These are phyloP conservation scores for Barbarea vulgaris DNA, from an alignment of 345 rosid genomes.

Conservation along the genomic window DNA sequence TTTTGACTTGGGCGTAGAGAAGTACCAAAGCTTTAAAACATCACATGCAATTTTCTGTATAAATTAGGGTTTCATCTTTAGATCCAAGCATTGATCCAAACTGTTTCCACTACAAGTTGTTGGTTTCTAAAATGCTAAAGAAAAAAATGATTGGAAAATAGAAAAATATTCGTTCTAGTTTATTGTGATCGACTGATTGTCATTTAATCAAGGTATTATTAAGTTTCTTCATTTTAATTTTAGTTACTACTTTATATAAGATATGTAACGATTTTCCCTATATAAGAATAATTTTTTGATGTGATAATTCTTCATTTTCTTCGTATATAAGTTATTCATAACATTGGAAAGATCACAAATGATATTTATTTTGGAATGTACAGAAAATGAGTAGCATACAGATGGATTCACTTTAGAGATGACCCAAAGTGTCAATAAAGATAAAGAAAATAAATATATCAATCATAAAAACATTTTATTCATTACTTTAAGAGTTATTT, in stretches of 20 bases:
- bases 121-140: conserved; percentile 26
- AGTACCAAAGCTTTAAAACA: conserved; percentile 29
- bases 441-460: not conserved
- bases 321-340: not conserved
- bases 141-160: not conserved
- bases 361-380: not conserved
- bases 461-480: not conserved
- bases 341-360: not conserved
- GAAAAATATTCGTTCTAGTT: not conserved
- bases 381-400: not conserved
- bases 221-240: not conserved
- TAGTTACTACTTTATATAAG: not conserved
- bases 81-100: conserved; percentile 32
- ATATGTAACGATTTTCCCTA: not conserved
- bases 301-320: not conserved
- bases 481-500: too few relatives aligned
- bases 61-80: conserved; percentile 20
- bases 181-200: not conserved
- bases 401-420: conserved; percentile 24
- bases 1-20: conserved; percentile 36
- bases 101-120: conserved; percentile 32
- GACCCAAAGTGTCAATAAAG: conserved; percentile 2
- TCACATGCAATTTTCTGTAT: conserved; percentile 32
- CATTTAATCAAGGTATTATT: not conserved
- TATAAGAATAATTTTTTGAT: not conserved